Evolutionary conservation across 495 filamentous ascomycete species (phyloP).

Genomic region (Bacidia rubella): DNA sequence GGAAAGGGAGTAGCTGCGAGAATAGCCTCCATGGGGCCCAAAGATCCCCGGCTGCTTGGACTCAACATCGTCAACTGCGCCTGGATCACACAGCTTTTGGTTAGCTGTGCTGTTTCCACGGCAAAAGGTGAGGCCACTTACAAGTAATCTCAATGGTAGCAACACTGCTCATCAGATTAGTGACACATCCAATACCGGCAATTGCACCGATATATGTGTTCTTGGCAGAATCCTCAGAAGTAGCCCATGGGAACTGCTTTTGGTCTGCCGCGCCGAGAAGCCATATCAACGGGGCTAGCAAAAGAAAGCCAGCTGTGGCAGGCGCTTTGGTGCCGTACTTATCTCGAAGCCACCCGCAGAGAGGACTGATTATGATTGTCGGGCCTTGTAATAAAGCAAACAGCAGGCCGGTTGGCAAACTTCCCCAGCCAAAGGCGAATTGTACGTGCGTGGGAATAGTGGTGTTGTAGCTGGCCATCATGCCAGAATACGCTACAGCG

Average conservation of each 20-base stretch:
- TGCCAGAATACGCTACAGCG: background rate
- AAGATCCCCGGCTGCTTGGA: background rate
- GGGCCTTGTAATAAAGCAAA: conserved; percentile 24
- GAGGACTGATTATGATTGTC: conserved; percentile 16
- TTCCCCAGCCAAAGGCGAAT: background rate
- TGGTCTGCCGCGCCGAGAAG: background rate
- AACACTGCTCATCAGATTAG: background rate
- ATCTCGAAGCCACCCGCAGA: conserved; percentile 23
- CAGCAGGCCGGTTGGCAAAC: conserved; percentile 1
- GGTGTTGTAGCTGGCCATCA: background rate
- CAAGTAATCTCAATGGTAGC: background rate
- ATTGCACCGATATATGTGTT: background rate
- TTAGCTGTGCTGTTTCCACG: too few relatives aligned
- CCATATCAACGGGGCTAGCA: background rate
- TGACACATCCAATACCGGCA: background rate
- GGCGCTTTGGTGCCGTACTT: conserved; percentile 19
- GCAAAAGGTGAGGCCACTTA: background rate
- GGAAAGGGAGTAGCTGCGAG: background rate
- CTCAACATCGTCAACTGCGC: background rate
- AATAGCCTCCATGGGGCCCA: background rate
- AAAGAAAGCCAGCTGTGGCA: conserved; percentile 12
- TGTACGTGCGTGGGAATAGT: background rate
- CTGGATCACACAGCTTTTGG: too few relatives aligned
- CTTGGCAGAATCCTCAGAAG: too few relatives aligned
- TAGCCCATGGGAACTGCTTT: background rate